Evolutionary conservation across 2,329 filamentous ascomycete species (phyloP).

Genomic region (Aspergillus felis): DNA sequence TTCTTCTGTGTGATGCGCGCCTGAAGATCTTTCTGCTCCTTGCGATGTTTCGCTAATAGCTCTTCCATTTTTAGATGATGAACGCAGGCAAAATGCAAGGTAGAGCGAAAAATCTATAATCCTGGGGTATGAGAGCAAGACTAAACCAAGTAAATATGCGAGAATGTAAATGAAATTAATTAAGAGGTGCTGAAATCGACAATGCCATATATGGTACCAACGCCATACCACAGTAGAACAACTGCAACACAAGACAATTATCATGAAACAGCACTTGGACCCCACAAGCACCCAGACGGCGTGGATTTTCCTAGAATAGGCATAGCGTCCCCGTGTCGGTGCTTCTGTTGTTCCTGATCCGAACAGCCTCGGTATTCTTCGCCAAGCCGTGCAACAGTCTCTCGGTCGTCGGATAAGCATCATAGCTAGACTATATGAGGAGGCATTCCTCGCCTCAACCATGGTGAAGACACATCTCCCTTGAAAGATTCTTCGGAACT

Average conservation of each 20-base stretch:
- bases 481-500: neutral
- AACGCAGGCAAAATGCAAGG: neutral
- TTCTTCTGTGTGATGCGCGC: constrained; percentile 88
- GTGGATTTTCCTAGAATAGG: constrained; percentile 11
- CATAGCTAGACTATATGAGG: constrained; percentile 1
- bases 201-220: neutral
- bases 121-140: neutral
- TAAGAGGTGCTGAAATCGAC: constrained; percentile 1
- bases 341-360: constrained; percentile 8
- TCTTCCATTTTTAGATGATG: constrained; percentile 59
- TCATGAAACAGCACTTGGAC: neutral
- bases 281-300: neutral
- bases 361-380: constrained; percentile 25
- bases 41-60: constrained; percentile 74
- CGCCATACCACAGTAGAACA: neutral
- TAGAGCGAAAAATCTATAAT: neutral
- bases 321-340: constrained; percentile 11
- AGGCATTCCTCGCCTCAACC: neutral
- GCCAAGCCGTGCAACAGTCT: neutral
- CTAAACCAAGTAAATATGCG: constrained; percentile 5
- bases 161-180: constrained; percentile 2
- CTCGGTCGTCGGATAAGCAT: constrained; percentile 23
- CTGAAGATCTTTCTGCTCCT: constrained; percentile 84
- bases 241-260: neutral
- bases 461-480: neutral